A percentile compares a stretch with the other conserved stretches of the same genome.
phyloP scores from a whole-genome alignment of 202 grass and related monocot species.

The Zizania palustris region DNA sequence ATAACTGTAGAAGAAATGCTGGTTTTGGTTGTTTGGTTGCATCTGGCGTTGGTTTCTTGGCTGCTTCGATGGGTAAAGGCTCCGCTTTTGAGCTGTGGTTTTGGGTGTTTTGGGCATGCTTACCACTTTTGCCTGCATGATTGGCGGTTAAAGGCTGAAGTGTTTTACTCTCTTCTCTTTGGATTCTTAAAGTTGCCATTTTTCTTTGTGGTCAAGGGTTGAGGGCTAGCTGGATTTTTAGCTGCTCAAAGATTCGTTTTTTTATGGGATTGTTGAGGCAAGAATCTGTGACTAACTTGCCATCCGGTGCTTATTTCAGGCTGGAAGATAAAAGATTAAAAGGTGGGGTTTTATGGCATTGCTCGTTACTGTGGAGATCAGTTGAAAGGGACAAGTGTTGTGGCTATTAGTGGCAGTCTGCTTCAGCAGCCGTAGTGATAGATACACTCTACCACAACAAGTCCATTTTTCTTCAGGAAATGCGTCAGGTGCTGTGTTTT shows the following conservation, averaged over 20 bases:
- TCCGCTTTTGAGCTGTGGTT: slow-evolving; percentile 44
- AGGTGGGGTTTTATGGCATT: not conserved
- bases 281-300: slow-evolving; percentile 11
- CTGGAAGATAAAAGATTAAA: slow-evolving; percentile 1
- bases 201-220: not conserved
- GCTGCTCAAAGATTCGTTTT: slow-evolving; percentile 33
- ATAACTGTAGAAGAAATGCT: not conserved
- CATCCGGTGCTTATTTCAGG: slow-evolving; percentile 43
- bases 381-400: slow-evolving; percentile 47
- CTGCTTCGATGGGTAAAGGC: slow-evolving; percentile 19
- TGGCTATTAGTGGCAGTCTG: slow-evolving; percentile 10
- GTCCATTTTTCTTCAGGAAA: slow-evolving; percentile 20
- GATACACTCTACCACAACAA: slow-evolving; percentile 1
- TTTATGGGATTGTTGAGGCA: not conserved
- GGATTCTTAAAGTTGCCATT: not conserved
- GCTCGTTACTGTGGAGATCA: slow-evolving; percentile 38
- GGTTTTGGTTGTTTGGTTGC: not conserved
- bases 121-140: slow-evolving; percentile 33
- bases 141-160: slow-evolving; percentile 25
- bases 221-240: slow-evolving; percentile 25
- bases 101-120: slow-evolving; percentile 30
- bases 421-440: not conserved
- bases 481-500: slow-evolving; percentile 27
- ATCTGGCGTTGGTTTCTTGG: slow-evolving; percentile 31
- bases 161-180: not conserved